phyloP scores from a whole-genome alignment of 2,329 filamentous ascomycete genomes.

The Graphilbum sp. region DNA sequence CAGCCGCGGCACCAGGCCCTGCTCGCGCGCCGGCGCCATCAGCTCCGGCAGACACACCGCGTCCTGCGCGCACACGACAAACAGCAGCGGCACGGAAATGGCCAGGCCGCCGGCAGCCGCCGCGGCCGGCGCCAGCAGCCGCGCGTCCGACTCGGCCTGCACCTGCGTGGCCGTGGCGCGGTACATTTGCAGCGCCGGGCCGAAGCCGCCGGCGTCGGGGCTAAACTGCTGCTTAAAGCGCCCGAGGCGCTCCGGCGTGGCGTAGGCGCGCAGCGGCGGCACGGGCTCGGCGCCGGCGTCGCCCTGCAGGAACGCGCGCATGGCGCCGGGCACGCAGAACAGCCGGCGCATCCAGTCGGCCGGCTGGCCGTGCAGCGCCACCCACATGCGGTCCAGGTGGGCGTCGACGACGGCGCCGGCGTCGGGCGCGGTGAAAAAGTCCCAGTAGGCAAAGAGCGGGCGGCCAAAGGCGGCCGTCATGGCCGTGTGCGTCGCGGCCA shows the following conservation, averaged over 20 bases:
- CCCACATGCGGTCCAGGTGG: slow-evolving; percentile 21
- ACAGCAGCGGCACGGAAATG: slow-evolving; percentile 14
- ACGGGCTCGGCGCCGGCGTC: slow-evolving; percentile 12
- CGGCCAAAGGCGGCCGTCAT: slow-evolving; percentile 20
- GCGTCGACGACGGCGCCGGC: slow-evolving; percentile 19
- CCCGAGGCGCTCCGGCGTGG: no score
- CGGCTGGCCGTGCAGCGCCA: slow-evolving; percentile 15
- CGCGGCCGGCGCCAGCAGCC: no score
- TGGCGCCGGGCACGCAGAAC: slow-evolving; percentile 19
- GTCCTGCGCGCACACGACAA: slow-evolving; percentile 13
- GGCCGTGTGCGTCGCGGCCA: slow-evolving; percentile 17
- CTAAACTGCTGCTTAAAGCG: slow-evolving; percentile 13
- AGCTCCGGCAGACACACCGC: slow-evolving; percentile 12
- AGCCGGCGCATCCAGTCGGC: slow-evolving; percentile 15
- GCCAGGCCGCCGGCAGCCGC: slow-evolving; percentile 8
- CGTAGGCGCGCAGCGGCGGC: slow-evolving; percentile 13
- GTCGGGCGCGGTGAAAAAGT: slow-evolving; percentile 24
- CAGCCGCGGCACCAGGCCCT: slow-evolving; percentile 13
- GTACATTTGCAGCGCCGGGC: slow-evolving; percentile 15
- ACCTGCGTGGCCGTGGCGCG: slow-evolving; percentile 8
- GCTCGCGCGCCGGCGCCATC: slow-evolving; percentile 8
- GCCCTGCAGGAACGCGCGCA: slow-evolving; percentile 14
- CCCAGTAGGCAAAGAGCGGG: slow-evolving; percentile 25
- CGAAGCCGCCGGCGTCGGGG: slow-evolving; percentile 12
- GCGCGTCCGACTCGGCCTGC: slow-evolving; percentile 12